Base-by-base conservation (phyloP, 805 yeast genomes). In the Barnettozyma populi region DNA sequence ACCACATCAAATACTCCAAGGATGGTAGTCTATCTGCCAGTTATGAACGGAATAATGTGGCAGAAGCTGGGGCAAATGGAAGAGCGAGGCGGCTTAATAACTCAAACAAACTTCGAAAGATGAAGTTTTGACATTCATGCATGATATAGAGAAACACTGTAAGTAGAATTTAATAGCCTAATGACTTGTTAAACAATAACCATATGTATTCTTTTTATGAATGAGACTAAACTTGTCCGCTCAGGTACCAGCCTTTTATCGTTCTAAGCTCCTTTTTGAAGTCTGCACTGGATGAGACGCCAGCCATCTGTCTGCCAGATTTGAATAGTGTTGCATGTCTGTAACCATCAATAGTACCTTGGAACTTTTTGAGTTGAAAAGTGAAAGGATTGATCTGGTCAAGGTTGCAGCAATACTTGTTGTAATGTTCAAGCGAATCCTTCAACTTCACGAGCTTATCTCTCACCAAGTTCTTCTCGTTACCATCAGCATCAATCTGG, bases 191-290 rank as follows among this genome's bases (percentile, higher is more conserved):
- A 35, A 35, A 35, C 21, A 16, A 14, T 29, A 7, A 4, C 7
- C 16, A 14, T 8, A 8, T 29, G 16, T 11, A 14, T 29, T 7
- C 7, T 14, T 29, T 7, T 29, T 29, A 8, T 27, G 13, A 27
- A 27, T 10, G 31, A 27, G 31, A 10, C 48, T 56, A 63, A 10
- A 64, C 60, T 48, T 60, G 65, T 16, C 75, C 73, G 47, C 66
- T 67, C 41, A 71, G 55, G 49, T 62, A 65, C 65, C 71, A 65
- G 18, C 75, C 75, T 53, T 71, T 71, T 25, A 70, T 63, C n/a
- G 63, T 62, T 37, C 75, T 62, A 10, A 70, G 61, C 1, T 60
- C 58, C 7, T 56, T 52, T 14, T 55, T 61, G 10, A 68, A 55
- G 9, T 58, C 60, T 7, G 53, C 51, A 9, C 53, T 49, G 2